Conservation (phyloP, 169 alveolate species). For the Pseudocohnilembus persalinus region DNA sequence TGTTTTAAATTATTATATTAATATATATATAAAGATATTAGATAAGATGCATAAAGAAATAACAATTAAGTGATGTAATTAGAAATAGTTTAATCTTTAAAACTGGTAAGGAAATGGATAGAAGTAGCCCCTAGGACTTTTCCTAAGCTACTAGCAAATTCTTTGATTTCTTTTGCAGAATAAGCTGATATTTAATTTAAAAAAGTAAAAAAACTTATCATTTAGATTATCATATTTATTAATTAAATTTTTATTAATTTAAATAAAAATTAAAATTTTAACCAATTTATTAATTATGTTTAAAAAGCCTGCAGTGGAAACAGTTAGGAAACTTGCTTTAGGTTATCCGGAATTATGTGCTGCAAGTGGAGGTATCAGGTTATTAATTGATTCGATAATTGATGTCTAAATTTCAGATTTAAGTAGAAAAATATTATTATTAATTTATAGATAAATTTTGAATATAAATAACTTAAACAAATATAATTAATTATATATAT, state of each 20-base stretch:
- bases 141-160: conserved; percentile 44
- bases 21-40: neutral
- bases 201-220: neutral
- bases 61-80: neutral
- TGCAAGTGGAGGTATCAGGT: conserved; percentile 45
- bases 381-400: conserved; percentile 35
- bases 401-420: conserved; percentile 15
- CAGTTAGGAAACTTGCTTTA: conserved; percentile 36
- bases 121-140: conserved; percentile 36
- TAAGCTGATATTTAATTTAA: conserved; percentile 27
- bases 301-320: conserved; percentile 35
- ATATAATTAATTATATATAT: no score
- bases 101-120: conserved; percentile 38
- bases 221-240: no score
- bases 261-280: no score
- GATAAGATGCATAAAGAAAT: neutral
- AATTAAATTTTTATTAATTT: no score
- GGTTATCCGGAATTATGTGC: conserved; percentile 42
- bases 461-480: no score
- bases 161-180: conserved; percentile 45
- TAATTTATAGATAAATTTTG: no score
- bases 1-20: no score
- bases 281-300: no score
- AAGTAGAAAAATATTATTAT: no score
- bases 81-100: conserved; percentile 34